Evolutionary conservation across 2,329 filamentous ascomycete genomes (phyloP).

Genomic region (Alternaria arbusti): DNA sequence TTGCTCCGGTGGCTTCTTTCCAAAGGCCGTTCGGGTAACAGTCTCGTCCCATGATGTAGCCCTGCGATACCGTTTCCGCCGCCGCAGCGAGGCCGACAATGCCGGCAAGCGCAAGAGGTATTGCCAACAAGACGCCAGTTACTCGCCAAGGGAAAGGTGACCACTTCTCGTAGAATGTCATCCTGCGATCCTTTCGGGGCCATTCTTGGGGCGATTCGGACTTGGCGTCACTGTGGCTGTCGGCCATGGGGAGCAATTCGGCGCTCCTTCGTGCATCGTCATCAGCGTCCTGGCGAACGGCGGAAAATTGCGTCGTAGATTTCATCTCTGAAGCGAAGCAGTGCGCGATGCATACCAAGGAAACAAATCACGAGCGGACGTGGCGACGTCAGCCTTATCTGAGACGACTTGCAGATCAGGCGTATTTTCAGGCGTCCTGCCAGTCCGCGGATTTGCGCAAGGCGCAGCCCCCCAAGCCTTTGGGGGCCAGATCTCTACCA

Average conservation of each 20-base stretch:
- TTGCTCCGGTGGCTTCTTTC: conserved; percentile 34
- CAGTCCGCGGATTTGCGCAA: conserved; percentile 4
- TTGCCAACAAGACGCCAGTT: conserved; percentile 19
- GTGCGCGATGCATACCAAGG: neutral
- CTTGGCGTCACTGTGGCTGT: neutral
- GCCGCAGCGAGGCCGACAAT: conserved; percentile 36
- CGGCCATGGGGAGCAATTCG: conserved; percentile 12
- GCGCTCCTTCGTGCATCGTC: conserved; percentile 8
- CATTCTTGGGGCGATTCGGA: neutral
- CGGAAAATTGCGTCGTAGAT: conserved; percentile 1
- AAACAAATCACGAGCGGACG: neutral
- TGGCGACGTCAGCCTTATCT: neutral
- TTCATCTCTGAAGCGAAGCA: neutral
- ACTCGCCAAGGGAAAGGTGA: conserved; percentile 31
- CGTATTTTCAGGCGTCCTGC: conserved; percentile 12
- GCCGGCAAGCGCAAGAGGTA: conserved; percentile 31
- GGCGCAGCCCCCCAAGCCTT: conserved; percentile 19
- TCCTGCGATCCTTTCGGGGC: neutral
- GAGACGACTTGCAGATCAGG: neutral
- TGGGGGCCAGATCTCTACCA: neutral
- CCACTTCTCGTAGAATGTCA: conserved; percentile 8
- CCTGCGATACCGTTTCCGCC: conserved; percentile 36
- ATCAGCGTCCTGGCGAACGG: conserved; percentile 7
- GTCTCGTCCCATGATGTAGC: conserved; percentile 32
- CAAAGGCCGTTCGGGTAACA: conserved; percentile 45